Evolutionary conservation across 2,329 filamentous ascomycete genomes (phyloP).

Genomic region (Cladophialophora chaetospira): DNA sequence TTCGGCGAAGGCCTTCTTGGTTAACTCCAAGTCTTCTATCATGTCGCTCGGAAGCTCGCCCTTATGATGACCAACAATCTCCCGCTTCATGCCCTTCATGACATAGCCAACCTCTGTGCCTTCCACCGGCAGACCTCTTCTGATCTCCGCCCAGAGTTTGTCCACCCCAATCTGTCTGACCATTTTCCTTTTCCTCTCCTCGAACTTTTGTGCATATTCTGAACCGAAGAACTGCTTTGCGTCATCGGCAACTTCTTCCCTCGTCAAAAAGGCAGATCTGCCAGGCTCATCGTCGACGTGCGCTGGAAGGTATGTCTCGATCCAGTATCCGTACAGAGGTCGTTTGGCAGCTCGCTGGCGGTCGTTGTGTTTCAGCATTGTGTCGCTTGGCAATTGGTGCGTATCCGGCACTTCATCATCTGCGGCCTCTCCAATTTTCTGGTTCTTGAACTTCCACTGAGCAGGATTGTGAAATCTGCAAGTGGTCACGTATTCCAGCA

Average conservation of each 20-base stretch:
- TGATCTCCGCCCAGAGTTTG: slow-evolving; percentile 27
- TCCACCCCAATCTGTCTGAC: slow-evolving; percentile 12
- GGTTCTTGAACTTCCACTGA: slow-evolving; percentile 38
- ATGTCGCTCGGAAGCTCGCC: neutral
- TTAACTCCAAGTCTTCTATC: neutral
- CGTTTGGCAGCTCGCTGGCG: slow-evolving; percentile 39
- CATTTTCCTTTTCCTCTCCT: slow-evolving; percentile 8
- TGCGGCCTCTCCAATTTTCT: slow-evolving; percentile 47
- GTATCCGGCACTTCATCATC: neutral
- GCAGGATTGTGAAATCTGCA: slow-evolving; percentile 26
- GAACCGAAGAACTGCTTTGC: slow-evolving; percentile 29
- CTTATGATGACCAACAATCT: slow-evolving; percentile 5
- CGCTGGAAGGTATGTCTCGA: slow-evolving; percentile 27
- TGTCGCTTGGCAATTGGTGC: neutral
- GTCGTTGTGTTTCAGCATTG: slow-evolving; percentile 24
- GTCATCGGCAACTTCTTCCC: slow-evolving; percentile 25
- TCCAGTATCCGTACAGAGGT: slow-evolving; percentile 33
- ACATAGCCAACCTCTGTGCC: slow-evolving; percentile 15
- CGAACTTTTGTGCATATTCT: slow-evolving; percentile 17
- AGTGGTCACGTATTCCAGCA: slow-evolving; percentile 26
- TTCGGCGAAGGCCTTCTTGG: slow-evolving; percentile 11
- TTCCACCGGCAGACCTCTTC: slow-evolving; percentile 17
- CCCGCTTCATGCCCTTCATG: slow-evolving; percentile 28
- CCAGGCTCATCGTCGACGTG: slow-evolving; percentile 17
- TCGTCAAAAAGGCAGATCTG: slow-evolving; percentile 12